These are phyloP conservation scores for Penicillium nordicum DNA, from an alignment of 2,329 filamentous ascomycete species.

Conservation along the genomic window DNA sequence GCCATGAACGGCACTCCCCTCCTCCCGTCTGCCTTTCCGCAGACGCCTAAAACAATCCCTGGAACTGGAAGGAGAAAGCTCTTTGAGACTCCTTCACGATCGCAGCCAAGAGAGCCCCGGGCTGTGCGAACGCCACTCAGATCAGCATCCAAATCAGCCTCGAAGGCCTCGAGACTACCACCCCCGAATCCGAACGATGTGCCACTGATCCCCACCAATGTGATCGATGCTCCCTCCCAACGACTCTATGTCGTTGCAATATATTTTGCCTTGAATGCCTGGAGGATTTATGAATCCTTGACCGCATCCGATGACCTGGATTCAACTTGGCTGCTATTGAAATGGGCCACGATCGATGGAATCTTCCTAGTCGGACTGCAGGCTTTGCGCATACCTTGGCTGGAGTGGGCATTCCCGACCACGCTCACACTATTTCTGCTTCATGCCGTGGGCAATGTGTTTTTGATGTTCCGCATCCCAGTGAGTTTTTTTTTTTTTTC, in stretches of 20 bases:
- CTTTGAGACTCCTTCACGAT: slow-evolving; percentile 29
- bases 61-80: slow-evolving; percentile 28
- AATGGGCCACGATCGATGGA: slow-evolving; percentile 88
- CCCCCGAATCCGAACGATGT: slow-evolving; percentile 22
- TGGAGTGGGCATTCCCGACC: slow-evolving; percentile 79
- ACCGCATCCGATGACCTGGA: slow-evolving; percentile 75
- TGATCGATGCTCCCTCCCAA: slow-evolving; percentile 88
- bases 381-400: slow-evolving; percentile 87
- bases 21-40: slow-evolving; percentile 76
- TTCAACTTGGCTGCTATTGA: slow-evolving; percentile 86
- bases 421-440: slow-evolving; percentile 67
- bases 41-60: slow-evolving; percentile 60
- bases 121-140: slow-evolving; percentile 16
- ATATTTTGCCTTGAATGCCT: slow-evolving; percentile 72
- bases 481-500: slow-evolving; percentile 44
- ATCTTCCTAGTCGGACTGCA: slow-evolving; percentile 84
- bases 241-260: slow-evolving; percentile 80
- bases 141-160: slow-evolving; percentile 23
- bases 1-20: slow-evolving; percentile 81
- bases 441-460: slow-evolving; percentile 72
- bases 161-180: slow-evolving; percentile 16
- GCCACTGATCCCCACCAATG: slow-evolving; percentile 74
- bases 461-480: slow-evolving; percentile 90
- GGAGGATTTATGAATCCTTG: slow-evolving; percentile 84
- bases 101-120: slow-evolving; percentile 23